A percentile compares a stretch with the other conserved stretches of the same genome.
Conservation (phyloP, 2,329 filamentous ascomycete species). For the Penicillium sp. region DNA sequence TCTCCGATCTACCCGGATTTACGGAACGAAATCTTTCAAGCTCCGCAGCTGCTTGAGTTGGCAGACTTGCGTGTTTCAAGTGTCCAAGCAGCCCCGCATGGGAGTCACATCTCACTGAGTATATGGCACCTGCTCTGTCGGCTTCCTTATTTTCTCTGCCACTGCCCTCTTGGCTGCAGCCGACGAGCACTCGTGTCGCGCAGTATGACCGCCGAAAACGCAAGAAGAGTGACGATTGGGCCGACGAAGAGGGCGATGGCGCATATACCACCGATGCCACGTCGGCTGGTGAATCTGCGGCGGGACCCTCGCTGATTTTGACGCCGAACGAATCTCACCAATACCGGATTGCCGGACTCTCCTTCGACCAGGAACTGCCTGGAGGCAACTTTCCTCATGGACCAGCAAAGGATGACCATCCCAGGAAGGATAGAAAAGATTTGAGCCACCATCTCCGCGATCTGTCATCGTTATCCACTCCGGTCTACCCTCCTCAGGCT, state of each 20-base stretch:
- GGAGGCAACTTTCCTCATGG: slow-evolving; percentile 46
- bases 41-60: background rate
- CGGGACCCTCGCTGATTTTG: slow-evolving; percentile 30
- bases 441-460: slow-evolving; percentile 24
- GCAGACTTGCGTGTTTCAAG: background rate
- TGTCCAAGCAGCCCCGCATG: slow-evolving; percentile 6
- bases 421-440: slow-evolving; percentile 11
- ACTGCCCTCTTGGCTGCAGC: slow-evolving; percentile 40
- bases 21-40: background rate
- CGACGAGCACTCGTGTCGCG: slow-evolving; percentile 35
- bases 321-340: slow-evolving; percentile 46
- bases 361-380: slow-evolving; percentile 41
- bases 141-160: slow-evolving; percentile 42
- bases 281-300: slow-evolving; percentile 25
- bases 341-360: slow-evolving; percentile 45
- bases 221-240: slow-evolving; percentile 31
- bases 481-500: slow-evolving; percentile 37
- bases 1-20: slow-evolving; percentile 1
- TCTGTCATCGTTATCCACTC: slow-evolving; percentile 35
- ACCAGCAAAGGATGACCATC: slow-evolving; percentile 18
- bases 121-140: slow-evolving; percentile 34
- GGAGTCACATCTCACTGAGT: slow-evolving; percentile 11
- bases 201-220: slow-evolving; percentile 41
- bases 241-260: slow-evolving; percentile 25
- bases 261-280: slow-evolving; percentile 34